A percentile compares a stretch with the other conserved stretches of the same genome.
Conservation (phyloP, 768 basidiomycete species). For the Boletus barrowsii region DNA sequence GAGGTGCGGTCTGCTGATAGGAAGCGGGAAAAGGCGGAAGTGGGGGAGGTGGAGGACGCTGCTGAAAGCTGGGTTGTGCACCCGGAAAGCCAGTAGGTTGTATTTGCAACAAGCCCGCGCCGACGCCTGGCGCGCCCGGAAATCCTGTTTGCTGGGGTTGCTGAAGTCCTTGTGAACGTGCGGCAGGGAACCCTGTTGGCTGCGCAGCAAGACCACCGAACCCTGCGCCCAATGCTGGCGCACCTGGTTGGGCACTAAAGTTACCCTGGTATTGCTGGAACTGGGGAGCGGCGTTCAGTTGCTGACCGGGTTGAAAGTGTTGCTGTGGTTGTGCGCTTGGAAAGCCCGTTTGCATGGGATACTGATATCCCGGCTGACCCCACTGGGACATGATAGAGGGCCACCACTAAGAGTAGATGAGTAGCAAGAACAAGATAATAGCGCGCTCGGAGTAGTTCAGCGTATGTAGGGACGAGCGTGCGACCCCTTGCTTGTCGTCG, state of each 20-base stretch:
- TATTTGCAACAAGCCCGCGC: slow-evolving; percentile 39
- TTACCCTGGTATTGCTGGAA: slow-evolving; percentile 42
- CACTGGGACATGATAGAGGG: slow-evolving; percentile 67
- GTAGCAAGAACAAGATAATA: background rate
- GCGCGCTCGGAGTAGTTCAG: background rate
- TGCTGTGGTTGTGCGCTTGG: slow-evolving; percentile 47
- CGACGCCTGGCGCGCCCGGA: slow-evolving; percentile 32
- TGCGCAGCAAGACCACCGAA: slow-evolving; percentile 53
- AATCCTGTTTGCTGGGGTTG: slow-evolving; percentile 46
- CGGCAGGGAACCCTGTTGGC: slow-evolving; percentile 51
- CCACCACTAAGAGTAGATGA: background rate
- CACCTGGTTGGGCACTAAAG: slow-evolving; percentile 28
- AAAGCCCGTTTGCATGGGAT: slow-evolving; percentile 72
- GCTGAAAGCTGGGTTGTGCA: slow-evolving; percentile 29
- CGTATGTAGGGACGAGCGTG: background rate
- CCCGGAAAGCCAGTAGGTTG: slow-evolving; percentile 51
- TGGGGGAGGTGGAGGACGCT: slow-evolving; percentile 47
- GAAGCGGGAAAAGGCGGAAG: slow-evolving; percentile 63
- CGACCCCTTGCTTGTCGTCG: background rate
- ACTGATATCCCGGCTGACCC: slow-evolving; percentile 68
- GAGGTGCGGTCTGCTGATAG: slow-evolving; percentile 49
- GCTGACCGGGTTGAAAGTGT: slow-evolving; percentile 37
- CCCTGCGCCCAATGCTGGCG: slow-evolving; percentile 31
- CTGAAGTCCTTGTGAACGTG: slow-evolving; percentile 39
- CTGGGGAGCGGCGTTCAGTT: slow-evolving; percentile 28